Conservation (phyloP, 768 basidiomycete genomes). For the Chalciporus piperatus region DNA sequence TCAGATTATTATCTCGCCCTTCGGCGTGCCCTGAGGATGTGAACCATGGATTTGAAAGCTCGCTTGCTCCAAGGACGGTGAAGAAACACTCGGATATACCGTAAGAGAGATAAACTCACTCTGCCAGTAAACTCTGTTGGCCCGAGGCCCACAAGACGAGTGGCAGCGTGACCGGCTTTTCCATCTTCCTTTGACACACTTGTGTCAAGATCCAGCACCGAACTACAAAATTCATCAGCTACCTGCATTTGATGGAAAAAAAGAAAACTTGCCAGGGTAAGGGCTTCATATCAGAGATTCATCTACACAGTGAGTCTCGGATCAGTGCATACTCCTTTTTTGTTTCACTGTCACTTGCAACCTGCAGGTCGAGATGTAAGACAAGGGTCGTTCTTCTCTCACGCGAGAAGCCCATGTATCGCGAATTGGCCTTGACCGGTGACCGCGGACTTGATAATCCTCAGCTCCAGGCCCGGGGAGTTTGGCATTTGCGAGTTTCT, state of each 20-base stretch:
- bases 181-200: background rate
- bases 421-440: background rate
- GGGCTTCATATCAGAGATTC: background rate
- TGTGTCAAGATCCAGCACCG: background rate
- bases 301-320: background rate
- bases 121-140: too few relatives aligned
- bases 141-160: too few relatives aligned
- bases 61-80: too few relatives aligned
- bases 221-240: too few relatives aligned
- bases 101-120: too few relatives aligned
- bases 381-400: background rate
- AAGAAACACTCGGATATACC: too few relatives aligned
- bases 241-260: too few relatives aligned
- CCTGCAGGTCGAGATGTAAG: background rate
- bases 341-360: background rate
- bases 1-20: too few relatives aligned
- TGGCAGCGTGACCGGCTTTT: slow-evolving; percentile 1
- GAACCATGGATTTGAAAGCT: too few relatives aligned
- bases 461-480: background rate
- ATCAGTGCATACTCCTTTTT: background rate
- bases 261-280: background rate
- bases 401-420: background rate
- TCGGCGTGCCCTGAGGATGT: too few relatives aligned
- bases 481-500: background rate
- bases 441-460: background rate